These are phyloP conservation scores for Escallonia herrerae DNA, from an alignment of 129 eudicot species.

Conservation along the genomic window DNA sequence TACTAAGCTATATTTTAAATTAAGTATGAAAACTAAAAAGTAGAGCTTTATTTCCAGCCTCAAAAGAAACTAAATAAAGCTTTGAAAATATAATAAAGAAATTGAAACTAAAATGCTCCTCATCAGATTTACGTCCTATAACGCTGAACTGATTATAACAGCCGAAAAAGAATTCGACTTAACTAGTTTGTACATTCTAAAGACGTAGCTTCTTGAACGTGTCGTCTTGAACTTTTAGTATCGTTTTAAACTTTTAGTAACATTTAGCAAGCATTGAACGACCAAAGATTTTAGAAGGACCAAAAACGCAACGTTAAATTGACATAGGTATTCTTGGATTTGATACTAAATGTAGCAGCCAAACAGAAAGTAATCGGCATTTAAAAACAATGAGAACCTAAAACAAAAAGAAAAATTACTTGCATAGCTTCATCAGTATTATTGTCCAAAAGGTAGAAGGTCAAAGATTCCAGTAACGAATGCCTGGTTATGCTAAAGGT, in stretches of 20 bases:
- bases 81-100: neutral
- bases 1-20: neutral
- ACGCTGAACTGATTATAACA: neutral
- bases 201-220: too few relatives aligned
- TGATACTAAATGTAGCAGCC: neutral
- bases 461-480: slow-evolving; percentile 81
- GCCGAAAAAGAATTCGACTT: neutral
- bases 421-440: slow-evolving; percentile 71
- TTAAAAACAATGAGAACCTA: neutral
- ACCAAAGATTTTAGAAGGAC: too few relatives aligned
- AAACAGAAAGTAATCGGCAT: neutral
- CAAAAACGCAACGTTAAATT: too few relatives aligned
- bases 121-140: neutral
- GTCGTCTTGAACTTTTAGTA: too few relatives aligned
- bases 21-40: neutral
- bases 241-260: too few relatives aligned
- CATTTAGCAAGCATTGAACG: too few relatives aligned
- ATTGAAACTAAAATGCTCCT: neutral
- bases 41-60: neutral
- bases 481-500: slow-evolving; percentile 72
- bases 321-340: neutral
- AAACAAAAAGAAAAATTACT: slow-evolving; percentile 26
- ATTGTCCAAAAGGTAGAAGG: slow-evolving; percentile 86
- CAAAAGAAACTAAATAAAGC: neutral
- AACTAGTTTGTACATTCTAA: neutral